Conservation (phyloP, 1,284 basidiomycete species). For the Pseudomicrostroma phylloplanum region DNA sequence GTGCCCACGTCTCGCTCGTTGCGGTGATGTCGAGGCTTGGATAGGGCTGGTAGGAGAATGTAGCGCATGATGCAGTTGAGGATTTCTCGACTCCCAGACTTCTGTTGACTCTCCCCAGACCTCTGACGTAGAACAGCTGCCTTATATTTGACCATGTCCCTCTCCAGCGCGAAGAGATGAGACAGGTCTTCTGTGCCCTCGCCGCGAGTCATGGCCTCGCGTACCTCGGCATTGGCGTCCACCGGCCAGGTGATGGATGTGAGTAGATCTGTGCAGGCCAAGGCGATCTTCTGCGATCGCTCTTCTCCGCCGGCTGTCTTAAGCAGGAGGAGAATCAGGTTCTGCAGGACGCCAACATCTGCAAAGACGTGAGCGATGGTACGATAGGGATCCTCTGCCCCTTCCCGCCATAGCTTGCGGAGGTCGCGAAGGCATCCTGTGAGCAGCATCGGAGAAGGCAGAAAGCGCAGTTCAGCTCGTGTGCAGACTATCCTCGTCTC, state of each 20-base stretch:
- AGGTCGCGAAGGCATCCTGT: conserved; percentile 42
- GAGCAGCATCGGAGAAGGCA: not conserved
- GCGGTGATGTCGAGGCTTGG: conserved; percentile 35
- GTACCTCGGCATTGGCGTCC: conserved; percentile 39
- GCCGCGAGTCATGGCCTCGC: conserved; percentile 34
- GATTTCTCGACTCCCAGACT: conserved; percentile 19
- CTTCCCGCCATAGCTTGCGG: conserved; percentile 43
- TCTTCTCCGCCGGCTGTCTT: conserved; percentile 39
- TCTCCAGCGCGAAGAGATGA: conserved; percentile 16
- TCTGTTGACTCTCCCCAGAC: conserved; percentile 19
- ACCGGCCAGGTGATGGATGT: conserved; percentile 50
- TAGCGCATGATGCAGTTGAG: conserved; percentile 37
- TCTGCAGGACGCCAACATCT: conserved; percentile 42
- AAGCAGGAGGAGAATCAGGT: conserved; percentile 46
- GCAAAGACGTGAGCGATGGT: conserved; percentile 45
- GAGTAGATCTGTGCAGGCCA: conserved; percentile 48
- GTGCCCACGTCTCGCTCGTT: conserved; percentile 41
- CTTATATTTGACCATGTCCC: conserved; percentile 44
- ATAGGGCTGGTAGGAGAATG: conserved; percentile 41
- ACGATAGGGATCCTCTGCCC: conserved; percentile 42
- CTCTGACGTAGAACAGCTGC: conserved; percentile 37
- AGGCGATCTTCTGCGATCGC: conserved; percentile 36
- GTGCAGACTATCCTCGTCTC: not conserved
- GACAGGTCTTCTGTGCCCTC: conserved; percentile 30
- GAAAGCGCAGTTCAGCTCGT: not conserved